Base-by-base conservation (phyloP, 1,139 yeast species). In the Hansenula lynferdii region DNA sequence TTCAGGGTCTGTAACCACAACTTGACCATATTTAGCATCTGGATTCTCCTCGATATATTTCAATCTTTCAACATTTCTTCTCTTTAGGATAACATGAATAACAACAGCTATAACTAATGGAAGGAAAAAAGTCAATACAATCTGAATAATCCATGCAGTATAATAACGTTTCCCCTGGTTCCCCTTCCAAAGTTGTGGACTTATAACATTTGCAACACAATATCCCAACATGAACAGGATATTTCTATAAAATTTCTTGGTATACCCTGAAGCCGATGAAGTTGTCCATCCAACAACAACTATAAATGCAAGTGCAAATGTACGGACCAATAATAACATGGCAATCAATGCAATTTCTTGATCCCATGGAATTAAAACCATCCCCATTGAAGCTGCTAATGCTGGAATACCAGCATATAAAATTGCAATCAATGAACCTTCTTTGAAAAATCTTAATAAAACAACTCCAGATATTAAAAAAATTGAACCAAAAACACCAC, bases 81-180 rank as follows among this genome's bases (percentile, higher is more conserved):
- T 52, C 8, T 37, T 31, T 25, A 65, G 48, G 14, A 67, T 55
- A 31, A 35, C 50, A 44, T 65, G 48, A 11, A 61, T 61, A 5
- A 57, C 35, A n/a, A 52, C 53, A 20, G 56, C 45, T 34, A 65
- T 47, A 32, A 50, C 48, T 23, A 61, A 70, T 23, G 64, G 56
- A 2, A 52, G 20, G n/a, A 49, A 40, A 44, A 53, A 64, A 22
- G 62, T 46, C 24, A 60, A 42, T 7, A 61, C 61, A 23, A 64
- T 58, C 33, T 60, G 64, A n/a, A 61, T 53, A 24, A 53, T 45
- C 69, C 69, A 65, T 3, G 69, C 50, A 2, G 43, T 40, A 16
- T 44, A 38, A 38, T 53, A 56, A 26, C 60, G 31, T 33, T 59
- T 58, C 14, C 41, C 35, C 33, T 53, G 48, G 17, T 50, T 43